Evolutionary conservation across 2,329 filamentous ascomycete species (phyloP).

Genomic region (Penicillium psychrosexuale): DNA sequence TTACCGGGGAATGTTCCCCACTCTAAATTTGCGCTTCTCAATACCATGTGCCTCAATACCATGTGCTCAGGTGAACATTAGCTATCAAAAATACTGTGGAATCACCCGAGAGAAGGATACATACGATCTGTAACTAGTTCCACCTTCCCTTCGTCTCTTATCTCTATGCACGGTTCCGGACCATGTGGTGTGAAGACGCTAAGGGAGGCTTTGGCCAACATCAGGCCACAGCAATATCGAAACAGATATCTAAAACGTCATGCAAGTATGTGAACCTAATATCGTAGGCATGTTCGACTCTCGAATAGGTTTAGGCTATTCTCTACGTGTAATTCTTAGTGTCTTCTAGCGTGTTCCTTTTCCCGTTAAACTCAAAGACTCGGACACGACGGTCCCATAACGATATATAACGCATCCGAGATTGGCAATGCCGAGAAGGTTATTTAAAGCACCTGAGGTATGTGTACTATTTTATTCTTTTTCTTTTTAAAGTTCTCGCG

Average conservation of each 20-base stretch:
- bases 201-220: not conserved
- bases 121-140: not conserved
- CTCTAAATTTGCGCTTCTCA: slow-evolving; percentile 2
- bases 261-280: not conserved
- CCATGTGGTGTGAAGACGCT: not conserved
- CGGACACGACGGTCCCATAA: not conserved
- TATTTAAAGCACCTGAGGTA: too few species aligned
- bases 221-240: not conserved
- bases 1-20: slow-evolving; percentile 6
- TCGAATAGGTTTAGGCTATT: too few species aligned
- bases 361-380: not conserved
- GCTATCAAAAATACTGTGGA: not conserved
- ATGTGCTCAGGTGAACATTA: not conserved
- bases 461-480: not conserved
- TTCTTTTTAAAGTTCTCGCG: not conserved
- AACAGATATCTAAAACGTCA: not conserved
- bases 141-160: not conserved
- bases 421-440: not conserved
- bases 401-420: too few species aligned
- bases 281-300: not conserved
- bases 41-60: not conserved
- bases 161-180: not conserved
- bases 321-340: not conserved
- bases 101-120: not conserved
- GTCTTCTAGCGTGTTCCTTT: not conserved